These are phyloP conservation scores for Clonostachys byssicola DNA, from an alignment of 2,329 filamentous ascomycete species.

Conservation along the genomic window DNA sequence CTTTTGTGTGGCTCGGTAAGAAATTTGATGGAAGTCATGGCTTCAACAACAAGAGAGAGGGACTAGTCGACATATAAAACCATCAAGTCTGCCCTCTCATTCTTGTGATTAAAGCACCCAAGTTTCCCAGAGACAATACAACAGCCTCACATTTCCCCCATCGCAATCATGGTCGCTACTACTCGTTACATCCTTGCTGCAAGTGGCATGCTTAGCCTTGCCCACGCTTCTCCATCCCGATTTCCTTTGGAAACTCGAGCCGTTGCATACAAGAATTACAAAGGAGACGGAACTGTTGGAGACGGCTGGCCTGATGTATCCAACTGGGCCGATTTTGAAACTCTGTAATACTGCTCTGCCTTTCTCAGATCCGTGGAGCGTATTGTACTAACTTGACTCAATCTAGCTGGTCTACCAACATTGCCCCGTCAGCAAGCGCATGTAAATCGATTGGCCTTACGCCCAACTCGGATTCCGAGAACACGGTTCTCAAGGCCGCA, in stretches of 20 bases:
- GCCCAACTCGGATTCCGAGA: conserved; percentile 2
- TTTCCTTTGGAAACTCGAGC: too few relatives aligned
- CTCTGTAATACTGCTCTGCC: not conserved
- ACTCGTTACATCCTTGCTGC: not conserved
- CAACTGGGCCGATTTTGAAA: conserved; percentile 1
- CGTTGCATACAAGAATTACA: not conserved
- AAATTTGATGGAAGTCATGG: too few relatives aligned
- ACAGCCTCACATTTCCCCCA: too few relatives aligned
- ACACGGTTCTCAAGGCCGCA: not conserved
- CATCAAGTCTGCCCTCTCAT: too few relatives aligned
- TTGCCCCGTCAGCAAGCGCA: not conserved
- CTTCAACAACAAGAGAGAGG: too few relatives aligned
- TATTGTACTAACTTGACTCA: not conserved
- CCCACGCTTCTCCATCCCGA: not conserved
- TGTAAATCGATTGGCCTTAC: not conserved
- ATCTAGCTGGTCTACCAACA: not conserved
- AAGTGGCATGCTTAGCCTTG: not conserved
- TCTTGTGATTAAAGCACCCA: too few relatives aligned
- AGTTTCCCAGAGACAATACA: too few relatives aligned
- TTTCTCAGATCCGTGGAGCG: not conserved
- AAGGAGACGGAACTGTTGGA: conserved; percentile 1
- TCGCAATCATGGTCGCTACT: not conserved
- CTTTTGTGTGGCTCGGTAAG: too few relatives aligned
- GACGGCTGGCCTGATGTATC: conserved; percentile 1
- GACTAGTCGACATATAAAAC: too few relatives aligned